Conservation (phyloP, 2,329 filamentous ascomycete genomes). For the Hymenoscyphus fructigenus region DNA sequence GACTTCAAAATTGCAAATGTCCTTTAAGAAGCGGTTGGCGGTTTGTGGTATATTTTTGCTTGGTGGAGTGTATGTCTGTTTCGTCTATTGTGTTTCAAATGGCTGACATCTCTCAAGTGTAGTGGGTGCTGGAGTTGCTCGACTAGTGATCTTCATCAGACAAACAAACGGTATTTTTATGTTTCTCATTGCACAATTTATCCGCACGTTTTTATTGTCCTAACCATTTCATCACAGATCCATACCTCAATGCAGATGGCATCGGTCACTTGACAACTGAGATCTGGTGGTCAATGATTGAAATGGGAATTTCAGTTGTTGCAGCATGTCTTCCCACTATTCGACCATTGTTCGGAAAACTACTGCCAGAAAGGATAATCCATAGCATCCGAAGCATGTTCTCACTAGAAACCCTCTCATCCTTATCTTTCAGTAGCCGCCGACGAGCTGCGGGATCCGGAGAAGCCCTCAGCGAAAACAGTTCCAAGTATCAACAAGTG, state of each 20-base stretch:
- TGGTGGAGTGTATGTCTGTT: neutral
- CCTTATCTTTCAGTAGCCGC: neutral
- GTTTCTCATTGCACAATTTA: neutral
- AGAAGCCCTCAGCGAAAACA: neutral
- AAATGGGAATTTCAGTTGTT: conserved; percentile 8
- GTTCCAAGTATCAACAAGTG: neutral
- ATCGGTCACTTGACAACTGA: conserved; percentile 8
- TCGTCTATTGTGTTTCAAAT: neutral
- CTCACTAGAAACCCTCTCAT: neutral
- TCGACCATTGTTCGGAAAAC: neutral
- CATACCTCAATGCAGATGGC: conserved; percentile 5
- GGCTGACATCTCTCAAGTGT: neutral
- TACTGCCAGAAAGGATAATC: neutral
- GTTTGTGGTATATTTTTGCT: neutral
- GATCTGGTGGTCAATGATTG: conserved; percentile 9
- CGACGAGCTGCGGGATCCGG: neutral
- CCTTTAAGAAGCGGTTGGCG: neutral
- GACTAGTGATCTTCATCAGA: conserved; percentile 5
- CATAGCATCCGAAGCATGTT: conserved; percentile 3
- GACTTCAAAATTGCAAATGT: conserved; percentile 1
- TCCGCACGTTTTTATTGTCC: no score
- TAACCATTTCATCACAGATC: neutral
- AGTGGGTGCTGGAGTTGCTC: conserved; percentile 5
- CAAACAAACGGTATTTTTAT: conserved; percentile 5
- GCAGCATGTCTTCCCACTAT: conserved; percentile 8